phyloP scores from a whole-genome alignment of 345 rosid genomes.

The Melaleuca alternifolia region DNA sequence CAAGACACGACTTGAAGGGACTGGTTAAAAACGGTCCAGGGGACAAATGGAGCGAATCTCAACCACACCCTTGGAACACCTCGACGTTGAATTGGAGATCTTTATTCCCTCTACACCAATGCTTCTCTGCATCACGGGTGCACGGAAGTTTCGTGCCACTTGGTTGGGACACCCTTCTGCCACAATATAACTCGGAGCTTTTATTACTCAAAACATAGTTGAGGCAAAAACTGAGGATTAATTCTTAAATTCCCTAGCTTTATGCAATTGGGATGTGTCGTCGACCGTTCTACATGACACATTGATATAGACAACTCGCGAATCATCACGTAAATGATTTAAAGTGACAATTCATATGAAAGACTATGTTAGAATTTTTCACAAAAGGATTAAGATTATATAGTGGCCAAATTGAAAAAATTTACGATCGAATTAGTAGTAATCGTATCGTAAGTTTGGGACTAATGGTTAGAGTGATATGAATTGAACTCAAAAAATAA shows the following conservation, averaged over 20 bases:
- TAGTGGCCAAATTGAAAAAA: neutral
- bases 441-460: neutral
- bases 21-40: neutral
- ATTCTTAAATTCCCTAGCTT: neutral
- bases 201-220: too few species aligned
- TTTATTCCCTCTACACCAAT: neutral
- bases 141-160: neutral
- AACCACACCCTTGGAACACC: neutral
- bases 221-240: neutral
- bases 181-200: neutral
- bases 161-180: neutral
- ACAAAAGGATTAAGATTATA: neutral
- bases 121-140: neutral
- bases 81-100: neutral
- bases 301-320: neutral
- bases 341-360: rapidly evolving
- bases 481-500: neutral
- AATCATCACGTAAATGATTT: neutral
- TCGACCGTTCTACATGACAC: rapidly evolving
- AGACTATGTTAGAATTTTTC: neutral
- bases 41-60: neutral
- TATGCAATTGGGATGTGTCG: neutral
- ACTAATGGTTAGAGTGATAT: neutral
- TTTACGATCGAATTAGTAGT: neutral
- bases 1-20: neutral